phyloP scores from a whole-genome alignment of 768 basidiomycete species.

The Agaricus subrufescens region DNA sequence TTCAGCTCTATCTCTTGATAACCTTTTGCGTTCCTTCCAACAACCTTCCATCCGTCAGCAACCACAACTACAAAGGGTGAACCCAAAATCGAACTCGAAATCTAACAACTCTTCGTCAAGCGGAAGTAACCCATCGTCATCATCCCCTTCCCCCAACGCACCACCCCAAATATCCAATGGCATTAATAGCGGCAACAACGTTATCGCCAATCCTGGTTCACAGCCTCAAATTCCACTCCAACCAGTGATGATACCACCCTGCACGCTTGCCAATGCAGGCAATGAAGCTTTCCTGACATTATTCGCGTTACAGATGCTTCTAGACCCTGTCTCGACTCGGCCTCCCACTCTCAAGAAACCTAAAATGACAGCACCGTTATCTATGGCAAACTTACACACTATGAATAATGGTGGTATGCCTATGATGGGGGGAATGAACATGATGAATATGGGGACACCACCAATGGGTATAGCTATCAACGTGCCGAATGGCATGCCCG shows the following conservation, averaged over 20 bases:
- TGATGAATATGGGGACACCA: slow-evolving; percentile 9
- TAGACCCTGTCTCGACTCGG: slow-evolving; percentile 47
- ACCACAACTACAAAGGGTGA: slow-evolving; percentile 13
- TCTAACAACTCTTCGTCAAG: neutral
- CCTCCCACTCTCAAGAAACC: slow-evolving; percentile 30
- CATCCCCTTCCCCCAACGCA: neutral
- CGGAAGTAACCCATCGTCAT: slow-evolving; percentile 11
- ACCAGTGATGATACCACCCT: slow-evolving; percentile 27
- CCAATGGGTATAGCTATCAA: slow-evolving; percentile 3
- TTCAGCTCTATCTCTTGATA: slow-evolving; percentile 58
- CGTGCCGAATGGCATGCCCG: slow-evolving; percentile 7
- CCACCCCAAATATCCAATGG: neutral
- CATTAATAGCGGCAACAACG: neutral
- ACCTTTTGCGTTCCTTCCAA: slow-evolving; percentile 47
- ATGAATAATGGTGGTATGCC: slow-evolving; percentile 12
- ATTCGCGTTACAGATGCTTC: slow-evolving; percentile 62
- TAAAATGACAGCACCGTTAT: slow-evolving; percentile 10
- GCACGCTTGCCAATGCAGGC: slow-evolving; percentile 65
- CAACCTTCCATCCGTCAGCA: slow-evolving; percentile 10
- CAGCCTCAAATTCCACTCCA: slow-evolving; percentile 16
- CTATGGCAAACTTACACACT: slow-evolving; percentile 4
- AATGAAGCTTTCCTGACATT: slow-evolving; percentile 74
- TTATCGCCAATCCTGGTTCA: neutral
- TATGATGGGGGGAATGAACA: slow-evolving; percentile 7
- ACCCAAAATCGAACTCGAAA: slow-evolving; percentile 8